phyloP scores from a whole-genome alignment of 805 yeast genomes.

The Blastobotrys chiropterorum region DNA sequence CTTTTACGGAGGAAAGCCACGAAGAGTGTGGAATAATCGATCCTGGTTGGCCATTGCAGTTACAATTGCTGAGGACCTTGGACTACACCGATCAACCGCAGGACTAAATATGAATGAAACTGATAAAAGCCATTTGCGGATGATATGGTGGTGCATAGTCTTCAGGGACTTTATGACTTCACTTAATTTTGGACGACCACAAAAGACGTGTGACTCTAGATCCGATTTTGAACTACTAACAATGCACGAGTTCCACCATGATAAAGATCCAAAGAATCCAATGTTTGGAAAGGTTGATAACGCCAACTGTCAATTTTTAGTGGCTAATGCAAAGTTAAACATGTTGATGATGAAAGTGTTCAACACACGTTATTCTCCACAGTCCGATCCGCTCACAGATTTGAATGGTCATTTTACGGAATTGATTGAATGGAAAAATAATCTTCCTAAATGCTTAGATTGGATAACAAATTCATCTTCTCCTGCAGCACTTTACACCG shows the following conservation, averaged over 20 bases:
- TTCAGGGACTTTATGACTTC: slow-evolving; percentile 12
- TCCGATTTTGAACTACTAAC: slow-evolving; percentile 15
- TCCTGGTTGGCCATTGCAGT: slow-evolving; percentile 15
- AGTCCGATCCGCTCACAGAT: slow-evolving; percentile 1
- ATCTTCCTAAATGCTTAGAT: slow-evolving; percentile 8
- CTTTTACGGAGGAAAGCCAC: slow-evolving; percentile 68
- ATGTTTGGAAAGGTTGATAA: slow-evolving; percentile 6
- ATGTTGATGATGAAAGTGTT: slow-evolving; percentile 6
- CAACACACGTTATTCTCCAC: slow-evolving; percentile 8
- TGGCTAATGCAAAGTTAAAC: slow-evolving; percentile 10
- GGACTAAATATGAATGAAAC: slow-evolving; percentile 1
- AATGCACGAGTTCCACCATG: slow-evolving; percentile 9
- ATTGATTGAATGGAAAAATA: slow-evolving; percentile 6
- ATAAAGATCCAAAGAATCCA: slow-evolving; percentile 6
- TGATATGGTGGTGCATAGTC: slow-evolving; percentile 15
- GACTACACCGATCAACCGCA: slow-evolving; percentile 12
- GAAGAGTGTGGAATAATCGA: slow-evolving; percentile 34
- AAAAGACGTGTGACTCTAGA: slow-evolving; percentile 4
- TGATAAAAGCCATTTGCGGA: slow-evolving; percentile 7
- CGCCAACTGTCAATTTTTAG: slow-evolving; percentile 2
- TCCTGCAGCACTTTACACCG: slow-evolving; percentile 4
- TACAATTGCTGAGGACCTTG: slow-evolving; percentile 15
- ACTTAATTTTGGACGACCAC: slow-evolving; percentile 12
- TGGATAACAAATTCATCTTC: slow-evolving; percentile 3
- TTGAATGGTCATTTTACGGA: neutral